Evolutionary conservation across 2,329 filamentous ascomycete species (phyloP).

Genomic region (Eutypa lata): DNA sequence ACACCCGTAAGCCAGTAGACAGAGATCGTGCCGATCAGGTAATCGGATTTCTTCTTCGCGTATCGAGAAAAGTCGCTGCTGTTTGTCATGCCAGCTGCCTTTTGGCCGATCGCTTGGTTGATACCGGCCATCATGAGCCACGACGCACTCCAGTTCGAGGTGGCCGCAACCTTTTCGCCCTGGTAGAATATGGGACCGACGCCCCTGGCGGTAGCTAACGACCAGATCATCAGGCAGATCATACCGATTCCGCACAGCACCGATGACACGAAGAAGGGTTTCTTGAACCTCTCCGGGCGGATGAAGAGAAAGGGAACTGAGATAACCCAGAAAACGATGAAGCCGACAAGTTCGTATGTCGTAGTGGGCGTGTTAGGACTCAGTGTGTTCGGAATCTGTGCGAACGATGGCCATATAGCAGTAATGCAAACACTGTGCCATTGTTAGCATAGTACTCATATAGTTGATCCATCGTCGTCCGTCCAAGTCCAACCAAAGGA

Average conservation of each 20-base stretch:
- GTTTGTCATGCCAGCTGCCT: constrained; percentile 31
- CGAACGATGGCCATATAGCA: constrained; percentile 42
- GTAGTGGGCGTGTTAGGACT: constrained; percentile 31
- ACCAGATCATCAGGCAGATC: constrained; percentile 45
- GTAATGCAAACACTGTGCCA: constrained; percentile 33
- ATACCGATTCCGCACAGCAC: constrained; percentile 42
- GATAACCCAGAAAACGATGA: constrained; percentile 47
- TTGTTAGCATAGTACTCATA: constrained; percentile 1
- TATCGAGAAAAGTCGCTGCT: constrained; percentile 40
- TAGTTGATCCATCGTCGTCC: too few relatives aligned
- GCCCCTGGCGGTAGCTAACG: constrained; percentile 37
- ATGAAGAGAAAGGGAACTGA: constrained; percentile 46
- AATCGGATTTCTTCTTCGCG: constrained; percentile 28
- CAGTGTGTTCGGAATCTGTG: constrained; percentile 42
- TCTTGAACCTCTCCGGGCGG: constrained; percentile 44
- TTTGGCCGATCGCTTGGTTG: constrained; percentile 36
- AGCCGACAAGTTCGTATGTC: constrained; percentile 43
- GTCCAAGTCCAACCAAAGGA: too few relatives aligned
- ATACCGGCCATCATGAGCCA: constrained; percentile 43
- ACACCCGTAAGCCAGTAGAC: constrained; percentile 35
- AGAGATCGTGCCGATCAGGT: constrained; percentile 32
- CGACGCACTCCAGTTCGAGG: constrained; percentile 32
- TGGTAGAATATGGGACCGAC: constrained; percentile 40
- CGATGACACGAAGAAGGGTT: constrained; percentile 40
- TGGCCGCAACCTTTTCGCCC: constrained; percentile 29